Conservation (phyloP, 1,139 yeast species). For the Nakaseomyces delphensis region DNA sequence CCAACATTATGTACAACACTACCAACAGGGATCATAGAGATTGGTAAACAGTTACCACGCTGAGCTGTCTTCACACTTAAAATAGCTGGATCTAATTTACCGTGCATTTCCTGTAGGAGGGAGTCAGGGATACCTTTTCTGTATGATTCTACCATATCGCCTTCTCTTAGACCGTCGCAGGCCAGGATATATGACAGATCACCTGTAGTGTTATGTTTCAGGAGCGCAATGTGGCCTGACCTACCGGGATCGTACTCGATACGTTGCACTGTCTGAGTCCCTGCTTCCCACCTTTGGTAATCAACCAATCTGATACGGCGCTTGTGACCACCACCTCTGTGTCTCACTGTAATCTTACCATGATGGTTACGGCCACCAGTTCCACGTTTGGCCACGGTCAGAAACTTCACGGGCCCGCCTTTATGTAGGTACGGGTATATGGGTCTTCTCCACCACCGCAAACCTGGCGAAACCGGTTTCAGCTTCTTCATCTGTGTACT, state of each 20-base stretch:
- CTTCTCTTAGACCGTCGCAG: slow-evolving; percentile 85
- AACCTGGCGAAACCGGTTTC: slow-evolving; percentile 79
- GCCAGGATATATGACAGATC: slow-evolving; percentile 76
- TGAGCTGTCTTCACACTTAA: slow-evolving; percentile 79
- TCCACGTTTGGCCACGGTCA: slow-evolving; percentile 66
- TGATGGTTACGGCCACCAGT: slow-evolving; percentile 85
- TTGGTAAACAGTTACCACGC: slow-evolving; percentile 91
- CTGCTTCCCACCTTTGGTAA: slow-evolving; percentile 55
- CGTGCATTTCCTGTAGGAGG: slow-evolving; percentile 53
- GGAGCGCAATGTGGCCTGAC: slow-evolving; percentile 84
- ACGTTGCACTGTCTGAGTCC: slow-evolving; percentile 72
- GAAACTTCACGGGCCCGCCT: slow-evolving; percentile 69
- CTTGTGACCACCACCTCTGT: slow-evolving; percentile 95
- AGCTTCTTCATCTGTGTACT: slow-evolving; percentile 63
- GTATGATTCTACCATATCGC: slow-evolving; percentile 84
- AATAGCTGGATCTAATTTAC: slow-evolving; percentile 85
- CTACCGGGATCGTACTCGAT: slow-evolving; percentile 96
- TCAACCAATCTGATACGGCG: slow-evolving; percentile 80
- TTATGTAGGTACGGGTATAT: slow-evolving; percentile 79
- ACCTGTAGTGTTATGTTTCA: slow-evolving; percentile 56
- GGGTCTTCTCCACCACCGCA: slow-evolving; percentile 85
- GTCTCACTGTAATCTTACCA: slow-evolving; percentile 86
- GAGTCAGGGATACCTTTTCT: slow-evolving; percentile 79
- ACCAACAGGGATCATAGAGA: slow-evolving; percentile 88
- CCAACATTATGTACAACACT: slow-evolving; percentile 85